Evolutionary conservation across 1,139 yeast genomes (phyloP).

Genomic region (Magnusiomyces suaveolens): DNA sequence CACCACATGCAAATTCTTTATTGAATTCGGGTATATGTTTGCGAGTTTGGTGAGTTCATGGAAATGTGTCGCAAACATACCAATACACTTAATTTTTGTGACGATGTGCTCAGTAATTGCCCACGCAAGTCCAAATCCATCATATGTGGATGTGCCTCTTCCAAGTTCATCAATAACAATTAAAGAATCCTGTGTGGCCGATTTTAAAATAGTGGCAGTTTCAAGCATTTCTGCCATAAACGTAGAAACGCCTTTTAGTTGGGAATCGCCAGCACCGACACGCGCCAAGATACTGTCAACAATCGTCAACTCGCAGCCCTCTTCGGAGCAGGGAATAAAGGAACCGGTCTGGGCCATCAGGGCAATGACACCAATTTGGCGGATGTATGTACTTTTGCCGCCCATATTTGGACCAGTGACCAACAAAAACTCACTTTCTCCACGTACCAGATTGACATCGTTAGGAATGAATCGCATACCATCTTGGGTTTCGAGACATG

Average conservation of each 20-base stretch:
- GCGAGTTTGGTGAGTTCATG: slow-evolving; percentile 83
- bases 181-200: slow-evolving; percentile 74
- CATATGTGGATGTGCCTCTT: slow-evolving; percentile 93
- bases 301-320: slow-evolving; percentile 53
- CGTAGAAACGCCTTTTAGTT: slow-evolving; percentile 89
- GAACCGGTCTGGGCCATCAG: slow-evolving; percentile 90
- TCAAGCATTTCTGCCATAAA: slow-evolving; percentile 98
- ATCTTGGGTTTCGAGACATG: slow-evolving; percentile 86
- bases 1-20: slow-evolving; percentile 81
- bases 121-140: slow-evolving; percentile 97
- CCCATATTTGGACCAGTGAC: slow-evolving; percentile 99
- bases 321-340: slow-evolving; percentile 67
- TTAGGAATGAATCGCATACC: slow-evolving; percentile 81
- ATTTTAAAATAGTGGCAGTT: slow-evolving; percentile 80
- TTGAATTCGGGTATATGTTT: slow-evolving; percentile 46
- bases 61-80: slow-evolving; percentile 93
- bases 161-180: slow-evolving; percentile 93
- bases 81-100: slow-evolving; percentile 58
- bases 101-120: slow-evolving; percentile 84
- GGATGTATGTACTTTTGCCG: slow-evolving; percentile 88
- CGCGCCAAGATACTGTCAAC: slow-evolving; percentile 90
- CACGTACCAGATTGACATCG: slow-evolving; percentile 52
- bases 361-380: slow-evolving; percentile 85
- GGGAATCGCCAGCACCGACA: slow-evolving; percentile 98
- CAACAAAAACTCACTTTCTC: slow-evolving; percentile 56